Base-by-base conservation (phyloP, 108 stramenopile species). In the Nitzschia inconspicua region DNA sequence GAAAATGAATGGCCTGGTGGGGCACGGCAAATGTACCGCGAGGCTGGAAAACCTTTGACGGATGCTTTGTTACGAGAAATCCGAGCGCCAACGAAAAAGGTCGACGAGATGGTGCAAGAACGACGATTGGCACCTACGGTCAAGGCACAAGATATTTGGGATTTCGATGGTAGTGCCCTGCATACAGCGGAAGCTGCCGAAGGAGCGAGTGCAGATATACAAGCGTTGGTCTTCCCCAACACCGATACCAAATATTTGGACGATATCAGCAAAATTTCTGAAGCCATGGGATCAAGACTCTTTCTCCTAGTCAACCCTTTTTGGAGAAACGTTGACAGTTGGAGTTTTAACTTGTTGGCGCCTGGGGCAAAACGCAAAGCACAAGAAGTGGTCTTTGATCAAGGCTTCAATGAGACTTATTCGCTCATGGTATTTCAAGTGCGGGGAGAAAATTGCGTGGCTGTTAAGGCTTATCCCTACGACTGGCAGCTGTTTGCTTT, bases 401-500 rank as follows among this genome's bases (percentile, higher is more conserved):
- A 65, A 40, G 57, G 80, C 29, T 92, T 73, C 51, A 60, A 82
- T 18, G 83, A 88, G 7, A 88, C 90, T 14, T 92, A 92, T 47
- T 70, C 73, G 9, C 49, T 73, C 0, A 44, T 80, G 26, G 63
- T 80, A 31, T 82, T 83, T 42, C 72, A 69, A 30, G 83, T 72
- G 10, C 69, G 86, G 23, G 90, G 86, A 19, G 90, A 92, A 68
- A 80, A 88, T 48, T 88, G 86, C 53, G 57, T 84, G 52, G 90
- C 90, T 20, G 9, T 92, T 28, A 92, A 92, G 39, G 77, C 77
- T 9, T 92, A 88, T 75, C 90, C 90, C 0, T 80, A 88, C 65
- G 90, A 92, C 72, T 92, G 90, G 90, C 86, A 92, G 67, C 55
- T 92, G 31, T 92, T 83, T 75, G 90, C 90, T 0, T 88, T 78